Evolutionary conservation across 2,329 filamentous ascomycete species (phyloP), one percentile per base, ranked within the genome.

Genomic region (Thelonectria blattea): DNA sequence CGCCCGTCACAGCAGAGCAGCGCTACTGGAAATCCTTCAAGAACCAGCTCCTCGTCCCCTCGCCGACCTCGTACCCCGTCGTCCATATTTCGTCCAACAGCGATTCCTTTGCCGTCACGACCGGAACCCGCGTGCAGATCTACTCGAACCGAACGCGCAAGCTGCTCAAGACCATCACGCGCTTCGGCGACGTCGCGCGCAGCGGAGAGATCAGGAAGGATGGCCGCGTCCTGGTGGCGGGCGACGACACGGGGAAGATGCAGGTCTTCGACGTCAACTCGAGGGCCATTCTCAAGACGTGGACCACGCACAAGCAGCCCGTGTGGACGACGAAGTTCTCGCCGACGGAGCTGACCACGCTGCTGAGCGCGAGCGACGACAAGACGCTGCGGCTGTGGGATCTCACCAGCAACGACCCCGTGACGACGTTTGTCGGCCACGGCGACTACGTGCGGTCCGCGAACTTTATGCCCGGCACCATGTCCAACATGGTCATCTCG

Each of bases 11-110:
- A 6, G 89, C 93, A 32, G 95, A 99, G 80, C 93, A 98, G 79
- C 86, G 89, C 67, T 98, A 98, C 83, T 99, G 96, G 96, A 91
- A 90, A 74, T 90, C 91, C 12, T 99, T 99, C 82, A 93, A 92
- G 79, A 95, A 93, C 68, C 91, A 93, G 67, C 87, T 96, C 59
- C 88, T 94, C 63, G 88, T 98, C 63, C 91, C 95, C 47, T 96
- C 94, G 64, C 93, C 93, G 65, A 92, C 95, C 65, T 91, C 92
- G 73, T 93, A 91, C 75, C 91, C 92, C 47, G 87, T 99, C 71
- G 97, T 93, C 34, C 89, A 96, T 76, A 96, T 99, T 75, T 93
- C 91, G 51, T 90, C 89, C 78, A 81, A 79, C 70, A 85, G 83
- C 75, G 89, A 93, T 73, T 83, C 90, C 57, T 98, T 99, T 76